phyloP scores from a whole-genome alignment of 441 rosid species.

The Aquilaria agallochum region DNA sequence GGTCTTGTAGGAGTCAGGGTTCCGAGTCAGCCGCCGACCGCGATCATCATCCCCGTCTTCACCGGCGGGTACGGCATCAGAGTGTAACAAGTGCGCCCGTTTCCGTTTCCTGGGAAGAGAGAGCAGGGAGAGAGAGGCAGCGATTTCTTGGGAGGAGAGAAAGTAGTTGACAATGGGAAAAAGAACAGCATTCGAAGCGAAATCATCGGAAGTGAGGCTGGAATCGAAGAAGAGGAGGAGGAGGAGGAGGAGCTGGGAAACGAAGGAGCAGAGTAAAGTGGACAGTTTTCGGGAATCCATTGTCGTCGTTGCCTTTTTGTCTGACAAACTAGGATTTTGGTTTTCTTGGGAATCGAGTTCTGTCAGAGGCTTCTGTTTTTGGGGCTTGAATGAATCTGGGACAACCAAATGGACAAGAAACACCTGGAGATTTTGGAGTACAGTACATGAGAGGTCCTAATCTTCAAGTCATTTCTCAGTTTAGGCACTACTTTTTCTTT shows the following conservation, averaged over 20 bases:
- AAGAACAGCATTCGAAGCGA: conserved; percentile 16
- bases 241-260: conserved; percentile 37
- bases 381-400: conserved; percentile 19
- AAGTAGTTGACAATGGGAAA: conserved; percentile 32
- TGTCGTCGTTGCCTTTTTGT: conserved; percentile 3
- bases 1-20: conserved; percentile 39
- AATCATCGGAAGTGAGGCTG: conserved; percentile 1
- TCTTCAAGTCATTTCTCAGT: background rate
- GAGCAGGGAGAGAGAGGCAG: conserved; percentile 31
- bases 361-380: conserved; percentile 22
- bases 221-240: conserved; percentile 35
- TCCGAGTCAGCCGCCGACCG: conserved; percentile 14
- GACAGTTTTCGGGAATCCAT: conserved; percentile 63
- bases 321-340: conserved; percentile 13
- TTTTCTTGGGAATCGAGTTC: conserved; percentile 37
- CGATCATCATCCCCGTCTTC: conserved; percentile 16
- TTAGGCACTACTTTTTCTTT: conserved; percentile 4
- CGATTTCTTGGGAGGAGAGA: conserved; percentile 42
- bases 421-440: conserved; percentile 10
- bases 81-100: conserved; percentile 33
- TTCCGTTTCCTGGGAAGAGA: conserved; percentile 46
- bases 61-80: conserved; percentile 25
- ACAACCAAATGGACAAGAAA: conserved; percentile 4
- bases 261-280: conserved; percentile 41
- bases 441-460: background rate